Evolutionary conservation across 495 filamentous ascomycete genomes (phyloP), one percentile per base, ranked within the genome.

Genomic region (Rusavskia elegans): DNA sequence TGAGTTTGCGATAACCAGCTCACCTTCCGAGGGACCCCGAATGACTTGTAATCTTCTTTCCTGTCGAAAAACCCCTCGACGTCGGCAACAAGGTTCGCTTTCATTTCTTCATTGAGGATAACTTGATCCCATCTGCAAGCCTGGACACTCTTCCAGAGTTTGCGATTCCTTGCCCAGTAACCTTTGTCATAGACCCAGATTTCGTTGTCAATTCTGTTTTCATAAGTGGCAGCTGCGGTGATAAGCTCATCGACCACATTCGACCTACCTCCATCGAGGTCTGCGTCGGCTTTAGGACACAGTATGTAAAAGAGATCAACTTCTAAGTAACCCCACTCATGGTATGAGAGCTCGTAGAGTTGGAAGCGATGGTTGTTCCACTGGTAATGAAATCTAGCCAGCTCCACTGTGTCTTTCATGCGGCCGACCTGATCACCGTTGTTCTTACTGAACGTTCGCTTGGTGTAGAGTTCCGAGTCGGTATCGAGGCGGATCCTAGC

Each of bases 141-240:
- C 55, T 62, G 50, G 1, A 72, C 68, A 50, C 69, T 52, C 20
- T 67, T 20, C 48, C 59, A 71, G 8, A 71, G 49, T 36, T 59
- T 49, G 14, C 57, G 57, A 45, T 54, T 62, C 39, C 53, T 57
- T 9, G 48, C 51, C 68, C 68, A 71, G 11, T 44, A 64, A 13
- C 77, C 73, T 20, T 63, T 29, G 54, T 84, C 79, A 54, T 75
- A 84, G 0, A 84, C 76, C 62, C 75, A 79, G 36, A 84, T 68
- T 50, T 80, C 76, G 17, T 82, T 63, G 55, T 78, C 68, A 23
- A 58, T 16, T 19, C 13, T 16, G 13, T 40, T 3, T 40, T 40
- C 19, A n/a, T 40, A 11, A 3, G 5, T 40, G 38, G 38, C 13
- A 40, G 38, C 38, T 5, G 13, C 38, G 3, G 13, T 19, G 38